Conservation (phyloP, 2,329 filamentous ascomycete species). For the Paraphoma chrysanthemicola region DNA sequence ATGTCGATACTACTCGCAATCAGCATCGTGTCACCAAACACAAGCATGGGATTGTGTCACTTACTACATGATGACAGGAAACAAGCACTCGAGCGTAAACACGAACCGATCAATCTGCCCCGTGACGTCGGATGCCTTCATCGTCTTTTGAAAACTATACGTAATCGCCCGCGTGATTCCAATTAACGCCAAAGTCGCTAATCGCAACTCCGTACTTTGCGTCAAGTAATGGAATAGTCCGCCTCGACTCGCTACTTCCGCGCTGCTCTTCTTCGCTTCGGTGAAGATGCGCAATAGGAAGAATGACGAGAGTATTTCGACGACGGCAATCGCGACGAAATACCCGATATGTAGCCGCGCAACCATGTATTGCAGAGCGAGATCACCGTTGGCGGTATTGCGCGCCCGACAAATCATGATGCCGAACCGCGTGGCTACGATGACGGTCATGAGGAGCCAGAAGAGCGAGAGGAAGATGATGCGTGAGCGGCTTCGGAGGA, state of each 20-base stretch:
- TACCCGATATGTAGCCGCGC: constrained; percentile 3
- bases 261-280: background rate
- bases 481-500: background rate
- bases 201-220: constrained; percentile 1
- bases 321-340: constrained; percentile 1
- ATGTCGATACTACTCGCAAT: background rate
- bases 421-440: background rate
- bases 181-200: background rate
- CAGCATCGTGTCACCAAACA: background rate
- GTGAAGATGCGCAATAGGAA: constrained; percentile 1
- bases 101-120: constrained; percentile 4
- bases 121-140: background rate
- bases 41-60: background rate
- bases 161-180: constrained; percentile 1
- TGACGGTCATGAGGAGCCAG: constrained; percentile 1
- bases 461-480: background rate
- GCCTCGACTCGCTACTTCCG: background rate
- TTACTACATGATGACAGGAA: constrained; percentile 5
- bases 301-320: constrained; percentile 1
- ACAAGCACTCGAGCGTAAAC: constrained; percentile 4
- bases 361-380: background rate
- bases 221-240: constrained; percentile 5
- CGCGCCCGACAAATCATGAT: constrained; percentile 3
- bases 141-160: constrained; percentile 4
- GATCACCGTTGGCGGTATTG: background rate